Evolutionary conservation across 2,329 filamentous ascomycete genomes (phyloP).

Genomic region (Beauveria sp.): DNA sequence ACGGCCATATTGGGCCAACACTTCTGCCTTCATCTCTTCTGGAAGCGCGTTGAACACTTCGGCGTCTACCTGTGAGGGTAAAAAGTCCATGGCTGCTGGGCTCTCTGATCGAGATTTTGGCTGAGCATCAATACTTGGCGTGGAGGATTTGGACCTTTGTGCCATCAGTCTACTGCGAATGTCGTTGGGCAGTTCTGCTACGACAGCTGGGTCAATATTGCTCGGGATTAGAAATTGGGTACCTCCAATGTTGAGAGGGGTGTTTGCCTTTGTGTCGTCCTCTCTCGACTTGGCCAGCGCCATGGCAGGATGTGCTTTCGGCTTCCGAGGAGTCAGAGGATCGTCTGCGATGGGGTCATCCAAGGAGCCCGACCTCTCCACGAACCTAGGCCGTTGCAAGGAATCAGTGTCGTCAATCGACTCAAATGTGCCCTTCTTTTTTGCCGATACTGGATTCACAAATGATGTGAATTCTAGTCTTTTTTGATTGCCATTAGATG

Average conservation of each 20-base stretch:
- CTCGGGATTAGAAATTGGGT: conserved; percentile 89
- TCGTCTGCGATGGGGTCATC: conserved; percentile 50
- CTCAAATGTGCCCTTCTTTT: conserved; percentile 34
- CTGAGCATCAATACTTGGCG: conserved; percentile 20
- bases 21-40: conserved; percentile 75
- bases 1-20: conserved; percentile 62
- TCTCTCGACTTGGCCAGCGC: conserved; percentile 42
- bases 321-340: conserved; percentile 45
- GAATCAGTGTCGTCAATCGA: conserved; percentile 43
- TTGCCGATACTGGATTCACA: conserved; percentile 29
- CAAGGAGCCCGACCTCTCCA: conserved; percentile 23
- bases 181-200: conserved; percentile 76
- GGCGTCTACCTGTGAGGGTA: conserved; percentile 75
- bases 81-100: conserved; percentile 32
- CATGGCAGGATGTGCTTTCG: conserved; percentile 45
- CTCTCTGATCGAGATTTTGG: conserved; percentile 29
- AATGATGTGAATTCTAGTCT: conserved; percentile 64
- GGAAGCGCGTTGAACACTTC: conserved; percentile 79
- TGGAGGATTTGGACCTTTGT: conserved; percentile 34
- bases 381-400: conserved; percentile 25
- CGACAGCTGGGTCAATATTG: conserved; percentile 71
- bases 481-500: conserved; percentile 65
- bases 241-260: conserved; percentile 68
- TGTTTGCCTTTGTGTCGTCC: conserved; percentile 48
- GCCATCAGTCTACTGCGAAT: conserved; percentile 69